Evolutionary conservation across 495 filamentous ascomycete species (phyloP).

Genomic region (Daldinia caldariorum): DNA sequence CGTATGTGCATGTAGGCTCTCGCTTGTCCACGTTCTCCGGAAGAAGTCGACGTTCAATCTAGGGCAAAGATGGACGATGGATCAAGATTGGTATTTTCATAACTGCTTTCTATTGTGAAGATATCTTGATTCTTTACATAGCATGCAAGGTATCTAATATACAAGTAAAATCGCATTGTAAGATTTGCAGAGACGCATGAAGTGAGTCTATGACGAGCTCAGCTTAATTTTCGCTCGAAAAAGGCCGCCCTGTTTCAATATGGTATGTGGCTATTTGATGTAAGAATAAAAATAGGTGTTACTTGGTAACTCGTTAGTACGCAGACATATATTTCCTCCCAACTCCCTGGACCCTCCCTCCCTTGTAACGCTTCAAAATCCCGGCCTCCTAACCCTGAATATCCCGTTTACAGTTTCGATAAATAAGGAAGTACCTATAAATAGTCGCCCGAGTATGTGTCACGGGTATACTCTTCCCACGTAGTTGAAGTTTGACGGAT

Average conservation of each 20-base stretch:
- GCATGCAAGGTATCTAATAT: conserved; percentile 2
- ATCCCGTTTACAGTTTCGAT: conserved; percentile 14
- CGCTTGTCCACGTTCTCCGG: background rate
- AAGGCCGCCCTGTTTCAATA: background rate
- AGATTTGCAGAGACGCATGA: background rate
- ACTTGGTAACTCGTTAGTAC: background rate
- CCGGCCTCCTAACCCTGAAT: conserved; percentile 12
- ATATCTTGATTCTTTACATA: conserved; percentile 13
- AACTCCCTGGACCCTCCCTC: too few species aligned
- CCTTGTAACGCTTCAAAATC: conserved; percentile 8
- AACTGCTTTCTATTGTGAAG: conserved; percentile 16
- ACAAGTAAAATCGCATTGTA: conserved; percentile 6
- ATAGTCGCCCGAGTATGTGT: conserved; percentile 12
- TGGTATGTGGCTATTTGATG: conserved; percentile 6
- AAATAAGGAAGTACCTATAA: conserved; percentile 16
- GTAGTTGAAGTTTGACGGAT: conserved; percentile 39
- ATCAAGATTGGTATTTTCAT: background rate
- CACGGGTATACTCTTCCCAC: conserved; percentile 34
- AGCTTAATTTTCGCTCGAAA: conserved; percentile 24
- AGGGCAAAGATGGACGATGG: background rate
- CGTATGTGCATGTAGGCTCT: background rate
- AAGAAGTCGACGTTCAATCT: background rate
- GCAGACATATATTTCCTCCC: conserved; percentile 9
- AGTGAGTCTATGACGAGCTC: too few species aligned
- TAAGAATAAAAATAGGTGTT: conserved; percentile 14